A percentile compares a stretch with the other conserved stretches of the same genome.
Conservation (phyloP, 2,329 filamentous ascomycete species). For the Aspergillus calidoustus region DNA sequence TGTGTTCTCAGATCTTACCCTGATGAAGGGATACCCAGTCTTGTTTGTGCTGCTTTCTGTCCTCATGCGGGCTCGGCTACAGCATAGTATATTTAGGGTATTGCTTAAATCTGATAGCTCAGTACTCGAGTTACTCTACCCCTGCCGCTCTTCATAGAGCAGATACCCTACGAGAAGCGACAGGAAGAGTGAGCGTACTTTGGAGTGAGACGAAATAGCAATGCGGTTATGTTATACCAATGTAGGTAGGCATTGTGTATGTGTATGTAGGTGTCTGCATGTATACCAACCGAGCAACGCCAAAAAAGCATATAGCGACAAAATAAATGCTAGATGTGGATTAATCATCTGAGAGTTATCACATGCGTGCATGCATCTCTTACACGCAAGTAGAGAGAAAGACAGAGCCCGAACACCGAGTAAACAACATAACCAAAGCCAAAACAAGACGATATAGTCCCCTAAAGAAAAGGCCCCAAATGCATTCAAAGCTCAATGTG, state of each 20-base stretch:
- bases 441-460: not conserved
- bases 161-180: not conserved
- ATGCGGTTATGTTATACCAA: not conserved
- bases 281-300: not conserved
- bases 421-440: not conserved
- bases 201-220: not conserved
- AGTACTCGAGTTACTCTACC: not conserved
- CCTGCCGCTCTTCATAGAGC: not conserved
- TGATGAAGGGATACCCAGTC: not conserved
- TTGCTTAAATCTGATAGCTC: not conserved
- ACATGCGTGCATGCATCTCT: not conserved
- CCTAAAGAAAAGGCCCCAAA: not conserved
- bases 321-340: not conserved
- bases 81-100: not conserved
- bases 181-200: not conserved
- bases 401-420: not conserved
- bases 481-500: slow-evolving; percentile 13
- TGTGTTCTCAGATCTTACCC: not conserved
- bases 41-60: not conserved
- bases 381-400: not conserved
- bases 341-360: not conserved
- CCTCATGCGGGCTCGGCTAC: not conserved
- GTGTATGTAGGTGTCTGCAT: too few relatives aligned
- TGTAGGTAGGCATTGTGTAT: not conserved
- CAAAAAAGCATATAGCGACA: not conserved